These are phyloP conservation scores for Leccinum pachyderme DNA, from an alignment of 1,284 basidiomycete species.

Conservation along the genomic window DNA sequence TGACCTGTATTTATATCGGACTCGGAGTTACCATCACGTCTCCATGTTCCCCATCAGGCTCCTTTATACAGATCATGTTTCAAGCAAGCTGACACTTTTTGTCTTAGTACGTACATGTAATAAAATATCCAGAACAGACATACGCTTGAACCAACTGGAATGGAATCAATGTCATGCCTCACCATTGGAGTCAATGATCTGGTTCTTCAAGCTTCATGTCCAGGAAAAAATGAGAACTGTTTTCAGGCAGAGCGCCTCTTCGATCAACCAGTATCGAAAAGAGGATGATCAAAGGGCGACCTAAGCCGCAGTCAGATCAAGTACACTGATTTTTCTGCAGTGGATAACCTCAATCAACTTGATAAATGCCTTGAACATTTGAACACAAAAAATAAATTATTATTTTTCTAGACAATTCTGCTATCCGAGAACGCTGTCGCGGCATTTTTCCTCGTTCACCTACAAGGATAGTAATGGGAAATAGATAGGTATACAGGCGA, in stretches of 20 bases:
- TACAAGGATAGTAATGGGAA: background rate
- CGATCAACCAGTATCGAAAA: too few relatives aligned
- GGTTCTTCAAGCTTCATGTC: too few relatives aligned
- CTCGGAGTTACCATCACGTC: background rate
- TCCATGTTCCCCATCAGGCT: background rate
- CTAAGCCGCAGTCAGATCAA: too few relatives aligned
- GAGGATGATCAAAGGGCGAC: too few relatives aligned
- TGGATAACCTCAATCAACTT: too few relatives aligned
- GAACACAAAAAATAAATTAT: too few relatives aligned
- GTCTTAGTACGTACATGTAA: conserved; percentile 2
- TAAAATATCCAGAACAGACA: background rate
- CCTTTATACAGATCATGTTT: conserved; percentile 2
- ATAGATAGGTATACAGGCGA: background rate
- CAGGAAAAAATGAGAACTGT: too few relatives aligned
- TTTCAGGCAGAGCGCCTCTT: too few relatives aligned
- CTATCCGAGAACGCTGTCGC: background rate
- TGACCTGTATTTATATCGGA: conserved; percentile 11
- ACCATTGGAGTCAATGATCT: too few relatives aligned
- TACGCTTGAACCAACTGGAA: background rate
- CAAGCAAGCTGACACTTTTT: background rate
- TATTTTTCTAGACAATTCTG: background rate
- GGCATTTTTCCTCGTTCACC: background rate
- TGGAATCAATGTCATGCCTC: background rate
- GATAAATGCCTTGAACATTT: too few relatives aligned
- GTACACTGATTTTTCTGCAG: too few relatives aligned